phyloP scores from a whole-genome alignment of 2,329 filamentous ascomycete species.

The Harringtonia lauricola region DNA sequence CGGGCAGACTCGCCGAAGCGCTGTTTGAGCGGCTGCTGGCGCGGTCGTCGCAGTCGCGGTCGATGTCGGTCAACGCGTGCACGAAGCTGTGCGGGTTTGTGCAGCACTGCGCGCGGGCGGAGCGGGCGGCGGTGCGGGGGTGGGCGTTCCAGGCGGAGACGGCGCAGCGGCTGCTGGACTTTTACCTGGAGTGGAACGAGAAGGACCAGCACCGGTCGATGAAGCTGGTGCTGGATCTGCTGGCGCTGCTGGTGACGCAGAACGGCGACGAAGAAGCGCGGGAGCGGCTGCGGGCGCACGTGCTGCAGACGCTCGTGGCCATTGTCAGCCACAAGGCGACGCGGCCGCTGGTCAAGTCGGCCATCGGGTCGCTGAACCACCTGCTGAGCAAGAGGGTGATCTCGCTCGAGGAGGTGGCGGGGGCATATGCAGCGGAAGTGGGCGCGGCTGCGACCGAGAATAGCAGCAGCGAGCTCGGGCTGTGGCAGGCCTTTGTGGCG shows the following conservation, averaged over 20 bases:
- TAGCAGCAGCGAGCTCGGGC: slow-evolving; percentile 10
- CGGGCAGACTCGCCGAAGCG: slow-evolving; percentile 7
- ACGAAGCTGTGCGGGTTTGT: slow-evolving; percentile 52
- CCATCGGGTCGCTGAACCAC: slow-evolving; percentile 55
- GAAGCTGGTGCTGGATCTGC: slow-evolving; percentile 49
- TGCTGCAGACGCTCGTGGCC: slow-evolving; percentile 42
- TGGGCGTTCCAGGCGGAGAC: slow-evolving; percentile 42
- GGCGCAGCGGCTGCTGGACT: slow-evolving; percentile 42
- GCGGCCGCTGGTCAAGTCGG: slow-evolving; percentile 56
- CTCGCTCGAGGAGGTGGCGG: slow-evolving; percentile 31
- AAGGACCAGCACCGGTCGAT: slow-evolving; percentile 53
- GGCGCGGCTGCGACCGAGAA: neutral
- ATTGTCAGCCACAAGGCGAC: slow-evolving; percentile 50
- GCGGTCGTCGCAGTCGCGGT: slow-evolving; percentile 40
- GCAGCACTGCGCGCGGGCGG: slow-evolving; percentile 45
- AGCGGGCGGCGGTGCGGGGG: slow-evolving; percentile 21
- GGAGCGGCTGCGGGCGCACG: slow-evolving; percentile 26
- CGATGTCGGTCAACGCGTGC: slow-evolving; percentile 45
- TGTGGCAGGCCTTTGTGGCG: slow-evolving; percentile 21
- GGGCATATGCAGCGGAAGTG: slow-evolving; percentile 26
- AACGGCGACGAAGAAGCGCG: slow-evolving; percentile 33
- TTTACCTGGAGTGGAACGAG: slow-evolving; percentile 58
- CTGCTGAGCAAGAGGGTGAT: slow-evolving; percentile 52
- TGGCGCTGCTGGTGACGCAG: slow-evolving; percentile 36
- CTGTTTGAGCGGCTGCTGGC: slow-evolving; percentile 37